Evolutionary conservation across 257 asterid genomes (phyloP).

Genomic region (Coffea canephora): DNA sequence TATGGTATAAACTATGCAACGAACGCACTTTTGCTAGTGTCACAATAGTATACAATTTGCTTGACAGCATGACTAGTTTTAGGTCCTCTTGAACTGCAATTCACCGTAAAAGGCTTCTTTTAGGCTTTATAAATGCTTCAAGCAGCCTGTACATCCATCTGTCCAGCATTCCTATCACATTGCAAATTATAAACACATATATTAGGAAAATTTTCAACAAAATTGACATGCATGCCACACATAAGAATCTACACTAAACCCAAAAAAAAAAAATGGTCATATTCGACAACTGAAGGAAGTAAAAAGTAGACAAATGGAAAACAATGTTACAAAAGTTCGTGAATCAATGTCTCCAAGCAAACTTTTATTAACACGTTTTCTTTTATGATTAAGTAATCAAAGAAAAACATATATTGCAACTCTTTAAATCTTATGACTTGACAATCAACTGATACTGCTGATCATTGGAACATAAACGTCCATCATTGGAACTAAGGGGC

Average conservation of each 20-base stretch:
- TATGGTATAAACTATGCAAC: conserved; percentile 1
- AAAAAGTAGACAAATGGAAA: no score
- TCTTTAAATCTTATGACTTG: background rate
- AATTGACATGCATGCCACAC: background rate
- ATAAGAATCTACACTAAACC: background rate
- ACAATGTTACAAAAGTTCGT: background rate
- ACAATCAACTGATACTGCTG: background rate
- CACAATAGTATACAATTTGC: conserved; percentile 1
- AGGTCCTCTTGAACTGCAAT: conserved; percentile 12
- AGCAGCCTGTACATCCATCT: conserved; percentile 84
- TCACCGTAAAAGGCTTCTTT: conserved; percentile 53
- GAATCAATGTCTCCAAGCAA: background rate
- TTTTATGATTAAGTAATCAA: background rate
- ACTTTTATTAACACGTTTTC: background rate
- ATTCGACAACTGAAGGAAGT: background rate
- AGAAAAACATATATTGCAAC: no score
- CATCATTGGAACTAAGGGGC: background rate
- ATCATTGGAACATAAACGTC: background rate
- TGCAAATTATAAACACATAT: background rate
- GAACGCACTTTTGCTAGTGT: conserved; percentile 1
- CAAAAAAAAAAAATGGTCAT: background rate
- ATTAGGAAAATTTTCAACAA: background rate
- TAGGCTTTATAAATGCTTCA: conserved; percentile 66
- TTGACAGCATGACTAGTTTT: conserved; percentile 9
- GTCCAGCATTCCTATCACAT: conserved; percentile 80